phyloP scores from a whole-genome alignment of 352 stramenopile species.

The Pythium dissotocum region DNA sequence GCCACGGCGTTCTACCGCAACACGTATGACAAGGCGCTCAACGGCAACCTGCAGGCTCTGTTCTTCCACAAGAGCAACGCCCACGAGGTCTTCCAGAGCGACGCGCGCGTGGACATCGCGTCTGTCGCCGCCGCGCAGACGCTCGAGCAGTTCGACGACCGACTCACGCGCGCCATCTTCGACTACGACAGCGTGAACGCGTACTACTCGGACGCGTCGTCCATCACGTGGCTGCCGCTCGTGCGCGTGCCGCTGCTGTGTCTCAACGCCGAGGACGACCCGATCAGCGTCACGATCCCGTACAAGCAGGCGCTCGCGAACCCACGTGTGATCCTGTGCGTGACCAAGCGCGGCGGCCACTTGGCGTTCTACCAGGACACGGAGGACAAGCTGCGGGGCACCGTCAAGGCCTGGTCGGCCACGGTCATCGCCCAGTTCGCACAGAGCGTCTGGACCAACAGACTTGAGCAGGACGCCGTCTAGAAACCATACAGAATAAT shows the following conservation, averaged over 20 bases:
- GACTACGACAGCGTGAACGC: constrained; percentile 56
- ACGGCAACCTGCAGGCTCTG: constrained; percentile 47
- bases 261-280: constrained; percentile 62
- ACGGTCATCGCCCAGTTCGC: constrained; percentile 55
- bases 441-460: constrained; percentile 38
- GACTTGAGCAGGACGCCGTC: background rate
- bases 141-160: constrained; percentile 66
- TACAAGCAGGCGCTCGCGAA: constrained; percentile 41
- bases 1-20: constrained; percentile 49
- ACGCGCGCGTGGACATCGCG: constrained; percentile 47
- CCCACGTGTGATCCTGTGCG: constrained; percentile 60
- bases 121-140: constrained; percentile 36
- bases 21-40: constrained; percentile 58
- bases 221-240: constrained; percentile 31
- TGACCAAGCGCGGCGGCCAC: constrained; percentile 65
- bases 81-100: constrained; percentile 51
- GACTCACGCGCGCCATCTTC: constrained; percentile 59
- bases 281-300: constrained; percentile 54
- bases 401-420: constrained; percentile 45
- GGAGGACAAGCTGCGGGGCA: constrained; percentile 3
- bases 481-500: background rate
- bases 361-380: constrained; percentile 66
- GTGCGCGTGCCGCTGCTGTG: constrained; percentile 63
- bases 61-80: constrained; percentile 70
- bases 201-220: constrained; percentile 65